These are phyloP conservation scores for Hanseniaspora meyeri DNA, from an alignment of 805 yeast species.

Conservation along the genomic window DNA sequence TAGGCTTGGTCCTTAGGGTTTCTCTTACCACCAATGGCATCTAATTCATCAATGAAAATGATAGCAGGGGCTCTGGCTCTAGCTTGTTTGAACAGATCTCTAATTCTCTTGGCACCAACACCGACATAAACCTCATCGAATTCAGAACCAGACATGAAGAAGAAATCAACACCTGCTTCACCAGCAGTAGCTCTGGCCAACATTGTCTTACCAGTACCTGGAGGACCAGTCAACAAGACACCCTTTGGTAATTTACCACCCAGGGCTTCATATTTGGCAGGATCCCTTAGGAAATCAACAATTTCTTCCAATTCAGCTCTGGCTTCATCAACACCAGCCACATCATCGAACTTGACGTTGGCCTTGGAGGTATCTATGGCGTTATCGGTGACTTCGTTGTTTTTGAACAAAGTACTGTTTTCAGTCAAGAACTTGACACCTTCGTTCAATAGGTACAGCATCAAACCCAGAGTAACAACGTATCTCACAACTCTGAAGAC, in stretches of 20 bases:
- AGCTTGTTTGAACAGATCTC: conserved; percentile 88
- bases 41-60: conserved; percentile 92
- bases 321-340: conserved; percentile 97
- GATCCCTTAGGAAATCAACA: conserved; percentile 94
- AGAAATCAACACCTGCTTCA: conserved; percentile 97
- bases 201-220: conserved; percentile 96
- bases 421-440: conserved; percentile 72
- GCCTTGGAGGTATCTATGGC: conserved; percentile 74
- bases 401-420: conserved; percentile 53
- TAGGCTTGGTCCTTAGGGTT: conserved; percentile 97
- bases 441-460: conserved; percentile 70
- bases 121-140: conserved; percentile 97
- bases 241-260: conserved; percentile 98
- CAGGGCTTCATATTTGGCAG: conserved; percentile 85
- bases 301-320: conserved; percentile 93
- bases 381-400: conserved; percentile 59
- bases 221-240: conserved; percentile 92
- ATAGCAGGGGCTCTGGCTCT: conserved; percentile 93
- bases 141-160: conserved; percentile 96
- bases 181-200: conserved; percentile 98
- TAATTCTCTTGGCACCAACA: conserved; percentile 95
- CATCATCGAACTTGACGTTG: conserved; percentile 81
- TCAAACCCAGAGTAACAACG: conserved; percentile 66
- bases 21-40: conserved; percentile 96
- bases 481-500: conserved; percentile 81